Percentiles rank a stretch among this genome's conserved stretches.
Evolutionary conservation across 768 basidiomycete species (phyloP).

Genomic region (Dentipellis fragilis): DNA sequence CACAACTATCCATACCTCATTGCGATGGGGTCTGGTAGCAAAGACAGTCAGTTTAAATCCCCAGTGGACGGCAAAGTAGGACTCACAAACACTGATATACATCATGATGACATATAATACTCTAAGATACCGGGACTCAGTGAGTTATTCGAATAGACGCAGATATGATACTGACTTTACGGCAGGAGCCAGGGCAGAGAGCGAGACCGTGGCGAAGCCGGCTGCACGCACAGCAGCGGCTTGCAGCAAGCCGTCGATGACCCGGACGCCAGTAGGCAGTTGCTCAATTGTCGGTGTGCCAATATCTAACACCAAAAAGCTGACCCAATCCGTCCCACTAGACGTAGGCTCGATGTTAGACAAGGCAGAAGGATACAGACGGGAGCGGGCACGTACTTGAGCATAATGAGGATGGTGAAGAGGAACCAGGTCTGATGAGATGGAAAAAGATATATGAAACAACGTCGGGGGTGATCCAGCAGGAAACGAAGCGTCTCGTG

Average conservation of each 20-base stretch:
- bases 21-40: constrained; percentile 56
- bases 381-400: constrained; percentile 45
- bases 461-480: constrained; percentile 88
- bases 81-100: constrained; percentile 78
- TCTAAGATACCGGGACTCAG: constrained; percentile 26
- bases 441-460: constrained; percentile 86
- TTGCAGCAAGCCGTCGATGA: constrained; percentile 72
- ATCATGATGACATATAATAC: constrained; percentile 91
- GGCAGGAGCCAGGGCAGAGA: constrained; percentile 75
- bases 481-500: constrained; percentile 84
- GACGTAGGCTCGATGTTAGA: background rate
- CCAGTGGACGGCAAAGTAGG: constrained; percentile 1
- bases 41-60: constrained; percentile 3
- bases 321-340: constrained; percentile 81
- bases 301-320: constrained; percentile 82
- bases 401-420: constrained; percentile 47
- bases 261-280: constrained; percentile 61
- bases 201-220: constrained; percentile 71
- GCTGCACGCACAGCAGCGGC: constrained; percentile 75
- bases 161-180: constrained; percentile 53
- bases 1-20: constrained; percentile 43
- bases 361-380: background rate
- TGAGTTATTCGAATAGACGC: too few relatives aligned
- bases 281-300: constrained; percentile 58
- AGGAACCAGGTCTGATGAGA: constrained; percentile 94